Percentiles rank a stretch among this genome's conserved stretches.
Evolutionary conservation across 2,329 filamentous ascomycete species (phyloP).

Genomic region (Talaromyces marneffei): DNA sequence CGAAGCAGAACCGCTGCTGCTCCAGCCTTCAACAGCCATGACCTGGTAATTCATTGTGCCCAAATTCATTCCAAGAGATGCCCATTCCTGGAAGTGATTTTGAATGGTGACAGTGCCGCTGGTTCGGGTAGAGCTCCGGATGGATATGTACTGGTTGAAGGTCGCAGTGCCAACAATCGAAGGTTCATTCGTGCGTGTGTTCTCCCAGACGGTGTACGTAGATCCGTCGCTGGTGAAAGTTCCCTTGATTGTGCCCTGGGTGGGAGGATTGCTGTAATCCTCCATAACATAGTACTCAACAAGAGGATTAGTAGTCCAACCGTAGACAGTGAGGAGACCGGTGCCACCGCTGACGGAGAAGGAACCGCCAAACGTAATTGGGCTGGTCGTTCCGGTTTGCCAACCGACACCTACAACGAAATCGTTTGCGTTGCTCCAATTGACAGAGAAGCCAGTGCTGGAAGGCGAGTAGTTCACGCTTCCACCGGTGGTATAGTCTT

Average conservation of each 20-base stretch:
- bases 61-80: conserved; percentile 26
- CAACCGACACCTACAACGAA: conserved; percentile 56
- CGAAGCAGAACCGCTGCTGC: conserved; percentile 2
- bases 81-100: conserved; percentile 37
- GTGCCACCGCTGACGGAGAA: no score
- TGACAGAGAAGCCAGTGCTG: conserved; percentile 41
- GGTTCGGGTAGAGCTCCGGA: conserved; percentile 31
- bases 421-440: conserved; percentile 47
- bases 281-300: conserved; percentile 39
- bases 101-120: conserved; percentile 32
- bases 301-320: conserved; percentile 37
- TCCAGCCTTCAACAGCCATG: conserved; percentile 34
- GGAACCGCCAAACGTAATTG: conserved; percentile 26
- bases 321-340: conserved; percentile 37
- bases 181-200: conserved; percentile 34
- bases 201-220: conserved; percentile 35
- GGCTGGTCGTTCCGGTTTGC: conserved; percentile 44
- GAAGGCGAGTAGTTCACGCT: conserved; percentile 44
- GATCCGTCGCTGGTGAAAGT: conserved; percentile 34
- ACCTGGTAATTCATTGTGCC: conserved; percentile 39
- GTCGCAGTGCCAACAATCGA: conserved; percentile 38
- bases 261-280: conserved; percentile 22
- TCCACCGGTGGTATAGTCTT: conserved; percentile 23
- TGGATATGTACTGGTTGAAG: conserved; percentile 41
- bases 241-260: conserved; percentile 28